Conservation (phyloP, 2,329 filamentous ascomycete species). For the Aspergillus latus region DNA sequence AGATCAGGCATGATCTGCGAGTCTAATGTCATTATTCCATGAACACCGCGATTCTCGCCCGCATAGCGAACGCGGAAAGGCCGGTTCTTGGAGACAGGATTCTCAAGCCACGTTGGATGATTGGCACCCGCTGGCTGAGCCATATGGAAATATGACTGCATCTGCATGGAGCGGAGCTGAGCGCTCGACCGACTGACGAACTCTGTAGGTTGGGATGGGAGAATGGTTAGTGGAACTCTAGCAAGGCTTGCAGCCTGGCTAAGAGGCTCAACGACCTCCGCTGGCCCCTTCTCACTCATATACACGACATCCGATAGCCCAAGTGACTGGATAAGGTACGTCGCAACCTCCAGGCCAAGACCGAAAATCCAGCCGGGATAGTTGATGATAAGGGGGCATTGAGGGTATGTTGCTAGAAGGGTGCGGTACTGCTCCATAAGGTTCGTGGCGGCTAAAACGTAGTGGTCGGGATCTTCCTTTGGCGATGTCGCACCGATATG, state of each 20-base stretch:
- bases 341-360: slow-evolving; percentile 51
- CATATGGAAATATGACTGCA: slow-evolving; percentile 61
- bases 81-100: slow-evolving; percentile 46
- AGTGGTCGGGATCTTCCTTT: slow-evolving; percentile 59
- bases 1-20: slow-evolving; percentile 50
- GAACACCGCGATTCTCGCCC: slow-evolving; percentile 45
- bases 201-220: slow-evolving; percentile 48
- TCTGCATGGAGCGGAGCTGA: slow-evolving; percentile 58
- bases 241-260: slow-evolving; percentile 39
- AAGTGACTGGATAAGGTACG: slow-evolving; percentile 47
- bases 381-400: slow-evolving; percentile 57
- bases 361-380: slow-evolving; percentile 58
- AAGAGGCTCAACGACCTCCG: slow-evolving; percentile 45
- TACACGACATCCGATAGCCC: slow-evolving; percentile 55
- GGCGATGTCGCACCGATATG: slow-evolving; percentile 54
- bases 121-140: slow-evolving; percentile 28
- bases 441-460: slow-evolving; percentile 53
- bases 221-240: slow-evolving; percentile 42
- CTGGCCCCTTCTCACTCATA: slow-evolving; percentile 51
- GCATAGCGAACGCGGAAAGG: slow-evolving; percentile 54
- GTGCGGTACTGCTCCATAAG: slow-evolving; percentile 51
- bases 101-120: slow-evolving; percentile 46
- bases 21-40: slow-evolving; percentile 54
- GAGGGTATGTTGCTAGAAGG: slow-evolving; percentile 41
- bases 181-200: slow-evolving; percentile 49